Base-by-base conservation (phyloP, 2,329 filamentous ascomycete genomes). In the Allantophomopsis lycopodina region DNA sequence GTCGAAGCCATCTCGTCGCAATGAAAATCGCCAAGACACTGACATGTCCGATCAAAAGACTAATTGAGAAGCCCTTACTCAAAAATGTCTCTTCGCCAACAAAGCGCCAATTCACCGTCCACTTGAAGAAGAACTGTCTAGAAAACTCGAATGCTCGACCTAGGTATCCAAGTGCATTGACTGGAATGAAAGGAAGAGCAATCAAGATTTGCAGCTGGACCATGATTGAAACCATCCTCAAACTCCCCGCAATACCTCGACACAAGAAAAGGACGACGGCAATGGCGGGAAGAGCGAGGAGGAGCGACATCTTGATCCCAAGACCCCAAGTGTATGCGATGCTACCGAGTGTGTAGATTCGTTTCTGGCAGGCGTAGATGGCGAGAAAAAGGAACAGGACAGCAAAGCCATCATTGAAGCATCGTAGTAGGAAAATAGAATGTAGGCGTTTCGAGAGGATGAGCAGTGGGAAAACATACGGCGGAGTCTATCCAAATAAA, bases 41-140 rank as follows among this genome's bases (percentile, higher is more conserved):
- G 10, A 68, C 50, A 56, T 85, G 78, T 21, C 65, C 50, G 14
- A 60, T 60, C 14, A 84, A 58, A 37, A 85, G 60, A 16, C 60
- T 55, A 11, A 69, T 49, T 13, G 79, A 72, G 50, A 84, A 83
- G 2, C 60, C 55, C 42, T 59, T 68, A n/a, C 76, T 81, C 36
- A 93, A 69, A 52, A 98, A 98, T 0, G 64, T 60, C 6, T 83
- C 73, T 60, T 95, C 87, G 13, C 83, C 79, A n/a, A 95, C 62
- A 57, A 96, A 96, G 40, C 88, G 78, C 91, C 91, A 98, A 60
- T 98, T 98, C 49, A 98, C 91, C 0, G 91, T 98, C 91, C 91
- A 98, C 61, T 89, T 87, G 68, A 89, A 96, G 51, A 94, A 70
- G 62, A 98, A 98, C 50, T 85, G 77, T 40, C 91, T 73, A 36